Conservation (phyloP, 768 basidiomycete species). For the Butyriboletus loyo region DNA sequence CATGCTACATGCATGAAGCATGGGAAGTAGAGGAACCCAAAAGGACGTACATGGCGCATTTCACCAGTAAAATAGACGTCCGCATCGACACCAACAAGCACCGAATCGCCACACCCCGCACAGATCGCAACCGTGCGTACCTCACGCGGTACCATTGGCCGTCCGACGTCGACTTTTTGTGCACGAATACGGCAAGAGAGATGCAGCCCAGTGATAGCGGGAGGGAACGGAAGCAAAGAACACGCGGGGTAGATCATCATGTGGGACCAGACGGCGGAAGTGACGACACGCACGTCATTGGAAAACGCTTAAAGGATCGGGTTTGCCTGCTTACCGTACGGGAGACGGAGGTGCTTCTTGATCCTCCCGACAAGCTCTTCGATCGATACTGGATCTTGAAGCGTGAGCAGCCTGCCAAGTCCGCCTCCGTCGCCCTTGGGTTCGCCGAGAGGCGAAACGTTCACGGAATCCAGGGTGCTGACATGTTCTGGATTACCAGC, state of each 20-base stretch:
- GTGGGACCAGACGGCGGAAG: constrained; percentile 9
- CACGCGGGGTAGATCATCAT: constrained; percentile 13
- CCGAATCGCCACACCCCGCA: constrained; percentile 83
- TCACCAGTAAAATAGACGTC: constrained; percentile 94
- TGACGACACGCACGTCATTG: constrained; percentile 10
- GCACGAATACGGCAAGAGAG: constrained; percentile 5
- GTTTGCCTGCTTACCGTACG: constrained; percentile 46
- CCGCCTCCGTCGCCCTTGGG: constrained; percentile 52
- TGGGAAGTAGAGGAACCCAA: constrained; percentile 8
- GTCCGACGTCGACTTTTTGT: constrained; percentile 64
- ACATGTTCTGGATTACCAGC: constrained; percentile 36
- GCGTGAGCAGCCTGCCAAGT: constrained; percentile 64
- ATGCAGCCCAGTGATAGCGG: constrained; percentile 3
- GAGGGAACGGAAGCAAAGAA: constrained; percentile 20
- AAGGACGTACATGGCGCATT: constrained; percentile 72
- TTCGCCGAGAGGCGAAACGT: constrained; percentile 36
- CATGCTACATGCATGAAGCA: constrained; percentile 1
- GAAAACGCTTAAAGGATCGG: constrained; percentile 5
- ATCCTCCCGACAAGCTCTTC: constrained; percentile 61
- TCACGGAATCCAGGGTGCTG: constrained; percentile 25
- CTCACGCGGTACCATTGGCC: constrained; percentile 34
- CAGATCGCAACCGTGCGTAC: constrained; percentile 79
- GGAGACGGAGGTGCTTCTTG: constrained; percentile 62
- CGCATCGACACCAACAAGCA: constrained; percentile 68
- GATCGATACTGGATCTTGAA: constrained; percentile 56